These are phyloP conservation scores for Boletus semigastroideus DNA, from an alignment of 1,284 basidiomycete species.

Conservation along the genomic window DNA sequence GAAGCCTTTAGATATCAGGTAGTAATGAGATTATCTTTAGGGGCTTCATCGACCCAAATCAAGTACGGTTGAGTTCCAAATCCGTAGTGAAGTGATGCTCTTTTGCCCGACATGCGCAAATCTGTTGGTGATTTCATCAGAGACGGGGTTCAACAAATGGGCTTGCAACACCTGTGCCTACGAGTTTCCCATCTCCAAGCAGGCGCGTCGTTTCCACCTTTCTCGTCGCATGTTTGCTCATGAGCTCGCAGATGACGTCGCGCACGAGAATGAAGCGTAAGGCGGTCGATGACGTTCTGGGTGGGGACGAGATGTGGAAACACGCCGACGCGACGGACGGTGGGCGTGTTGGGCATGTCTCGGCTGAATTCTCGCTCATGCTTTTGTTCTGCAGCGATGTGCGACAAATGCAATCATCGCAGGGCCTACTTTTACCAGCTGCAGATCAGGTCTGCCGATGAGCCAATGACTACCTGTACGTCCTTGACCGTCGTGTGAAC, in stretches of 20 bases:
- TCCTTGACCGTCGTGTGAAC: constrained; percentile 22
- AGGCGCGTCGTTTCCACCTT: constrained; percentile 45
- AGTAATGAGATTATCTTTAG: too few relatives aligned
- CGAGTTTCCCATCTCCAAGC: constrained; percentile 86
- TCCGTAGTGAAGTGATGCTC: too few relatives aligned
- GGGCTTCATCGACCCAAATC: too few relatives aligned
- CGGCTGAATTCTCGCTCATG: neutral
- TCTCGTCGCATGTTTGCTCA: neutral
- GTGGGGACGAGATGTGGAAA: constrained; percentile 92
- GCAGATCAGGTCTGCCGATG: constrained; percentile 95
- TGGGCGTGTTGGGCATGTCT: constrained; percentile 36
- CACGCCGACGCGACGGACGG: constrained; percentile 90
- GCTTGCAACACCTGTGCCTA: constrained; percentile 94
- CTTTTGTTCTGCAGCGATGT: constrained; percentile 54
- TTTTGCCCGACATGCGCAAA: constrained; percentile 98
- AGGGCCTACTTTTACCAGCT: constrained; percentile 92
- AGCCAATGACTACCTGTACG: constrained; percentile 96
- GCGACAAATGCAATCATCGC: constrained; percentile 88
- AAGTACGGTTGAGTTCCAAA: too few relatives aligned
- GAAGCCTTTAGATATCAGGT: neutral
- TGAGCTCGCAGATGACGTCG: constrained; percentile 71
- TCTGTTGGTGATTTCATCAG: constrained; percentile 78
- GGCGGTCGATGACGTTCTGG: constrained; percentile 90
- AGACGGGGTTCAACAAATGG: constrained; percentile 84
- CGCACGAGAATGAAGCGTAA: constrained; percentile 83